A percentile compares a stretch with the other conserved stretches of the same genome.
Evolutionary conservation across 306 rosid species (phyloP).

Genomic region (Cicer pinnatifidum): DNA sequence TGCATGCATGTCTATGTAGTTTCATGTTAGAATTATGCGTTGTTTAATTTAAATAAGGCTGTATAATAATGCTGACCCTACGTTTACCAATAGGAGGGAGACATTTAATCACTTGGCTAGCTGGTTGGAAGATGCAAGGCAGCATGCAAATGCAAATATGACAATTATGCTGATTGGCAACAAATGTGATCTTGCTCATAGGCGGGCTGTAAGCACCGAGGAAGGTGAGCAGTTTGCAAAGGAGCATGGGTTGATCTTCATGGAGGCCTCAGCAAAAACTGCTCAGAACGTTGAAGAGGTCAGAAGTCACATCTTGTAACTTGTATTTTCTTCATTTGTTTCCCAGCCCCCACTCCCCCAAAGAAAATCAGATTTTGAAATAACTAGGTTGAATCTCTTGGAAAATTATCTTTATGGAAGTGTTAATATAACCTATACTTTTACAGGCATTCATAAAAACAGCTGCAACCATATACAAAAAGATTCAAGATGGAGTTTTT

Average conservation of each 20-base stretch:
- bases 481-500: slow-evolving; percentile 94
- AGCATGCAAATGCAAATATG: slow-evolving; percentile 99
- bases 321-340: slow-evolving; percentile 28
- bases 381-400: slow-evolving; percentile 31
- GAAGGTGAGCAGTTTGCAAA: slow-evolving; percentile 99
- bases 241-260: slow-evolving; percentile 91
- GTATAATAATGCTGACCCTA: slow-evolving; percentile 27
- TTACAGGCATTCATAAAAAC: slow-evolving; percentile 92
- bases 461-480: slow-evolving; percentile 90
- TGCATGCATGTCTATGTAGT: slow-evolving; percentile 26
- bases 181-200: slow-evolving; percentile 93
- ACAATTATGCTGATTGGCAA: slow-evolving; percentile 94
- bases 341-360: not conserved
- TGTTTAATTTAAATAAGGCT: slow-evolving; percentile 2
- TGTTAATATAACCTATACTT: not conserved
- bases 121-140: slow-evolving; percentile 99
- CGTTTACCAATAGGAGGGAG: slow-evolving; percentile 75
- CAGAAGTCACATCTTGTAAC: slow-evolving; percentile 24
- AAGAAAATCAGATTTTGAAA: not conserved
- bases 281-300: slow-evolving; percentile 99
- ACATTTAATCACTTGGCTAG: slow-evolving; percentile 98
- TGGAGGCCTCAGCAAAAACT: slow-evolving; percentile 99
- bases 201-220: slow-evolving; percentile 99
- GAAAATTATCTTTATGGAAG: slow-evolving; percentile 29
- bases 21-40: slow-evolving; percentile 13